Conservation (phyloP, 139 green algal genomes). For the Volvox africanus region DNA sequence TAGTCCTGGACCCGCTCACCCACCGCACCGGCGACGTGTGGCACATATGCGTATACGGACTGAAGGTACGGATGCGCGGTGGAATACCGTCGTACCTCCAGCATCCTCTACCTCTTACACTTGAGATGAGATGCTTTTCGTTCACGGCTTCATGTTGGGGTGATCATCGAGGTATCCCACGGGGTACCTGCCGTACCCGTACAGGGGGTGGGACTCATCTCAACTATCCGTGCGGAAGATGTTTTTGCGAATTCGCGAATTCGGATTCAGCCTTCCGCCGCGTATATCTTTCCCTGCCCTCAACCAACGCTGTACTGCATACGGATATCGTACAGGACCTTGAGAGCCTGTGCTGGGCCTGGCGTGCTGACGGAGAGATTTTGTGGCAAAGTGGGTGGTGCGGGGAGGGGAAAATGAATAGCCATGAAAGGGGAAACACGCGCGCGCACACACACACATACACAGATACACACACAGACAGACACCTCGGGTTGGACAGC, state of each 20-base stretch:
- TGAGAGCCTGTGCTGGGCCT: slow-evolving; percentile 74
- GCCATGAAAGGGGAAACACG: too few species aligned
- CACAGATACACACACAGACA: too few species aligned
- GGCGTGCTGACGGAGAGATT: slow-evolving; percentile 70
- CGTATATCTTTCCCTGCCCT: slow-evolving; percentile 35
- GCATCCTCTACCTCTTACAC: too few species aligned
- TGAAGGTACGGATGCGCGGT: slow-evolving; percentile 15
- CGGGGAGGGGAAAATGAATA: neutral
- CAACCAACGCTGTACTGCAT: too few species aligned
- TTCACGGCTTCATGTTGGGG: neutral
- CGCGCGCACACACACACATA: too few species aligned
- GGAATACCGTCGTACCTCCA: neutral
- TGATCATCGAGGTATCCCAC: neutral
- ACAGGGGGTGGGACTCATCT: too few species aligned
- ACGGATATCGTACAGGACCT: slow-evolving; percentile 34
- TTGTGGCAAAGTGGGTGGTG: slow-evolving; percentile 65
- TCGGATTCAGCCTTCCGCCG: too few species aligned
- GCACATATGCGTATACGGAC: slow-evolving; percentile 59
- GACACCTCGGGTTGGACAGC: too few species aligned
- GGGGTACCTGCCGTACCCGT: neutral
- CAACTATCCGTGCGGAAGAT: too few species aligned
- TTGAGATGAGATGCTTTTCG: too few species aligned
- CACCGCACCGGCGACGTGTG: slow-evolving; percentile 73
- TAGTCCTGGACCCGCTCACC: slow-evolving; percentile 67
- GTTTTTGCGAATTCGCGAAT: too few species aligned